Conservation (phyloP, 768 basidiomycete genomes). For the Lentinus tigrinus region DNA sequence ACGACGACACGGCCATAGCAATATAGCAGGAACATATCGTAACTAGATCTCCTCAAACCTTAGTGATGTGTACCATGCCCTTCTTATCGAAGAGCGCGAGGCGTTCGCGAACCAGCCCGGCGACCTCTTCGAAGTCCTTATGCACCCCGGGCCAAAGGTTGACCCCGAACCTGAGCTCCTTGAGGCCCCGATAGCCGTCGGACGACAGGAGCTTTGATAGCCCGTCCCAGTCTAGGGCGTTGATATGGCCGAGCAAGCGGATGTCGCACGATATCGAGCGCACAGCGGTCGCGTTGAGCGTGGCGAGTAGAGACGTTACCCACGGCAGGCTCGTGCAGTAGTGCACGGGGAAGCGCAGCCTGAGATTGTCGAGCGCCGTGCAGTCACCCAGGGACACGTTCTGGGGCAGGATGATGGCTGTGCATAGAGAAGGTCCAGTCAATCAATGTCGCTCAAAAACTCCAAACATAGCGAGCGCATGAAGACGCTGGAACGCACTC, state of each 20-base stretch:
- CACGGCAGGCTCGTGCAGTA: constrained; percentile 19
- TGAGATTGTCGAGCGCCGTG: constrained; percentile 16
- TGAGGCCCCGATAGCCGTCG: constrained; percentile 7
- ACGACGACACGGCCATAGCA: neutral
- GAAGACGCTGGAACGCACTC: constrained; percentile 4
- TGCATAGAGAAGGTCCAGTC: neutral
- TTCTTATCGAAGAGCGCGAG: constrained; percentile 17
- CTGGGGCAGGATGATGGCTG: constrained; percentile 21
- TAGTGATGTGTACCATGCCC: constrained; percentile 13
- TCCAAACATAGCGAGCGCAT: too few relatives aligned
- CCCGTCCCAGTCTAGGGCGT: constrained; percentile 24
- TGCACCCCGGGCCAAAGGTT: constrained; percentile 22
- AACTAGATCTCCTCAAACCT: neutral
- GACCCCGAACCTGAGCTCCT: constrained; percentile 14
- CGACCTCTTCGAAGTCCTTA: constrained; percentile 10
- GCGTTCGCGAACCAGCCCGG: constrained; percentile 9
- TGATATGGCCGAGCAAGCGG: constrained; percentile 24
- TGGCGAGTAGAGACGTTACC: constrained; percentile 19
- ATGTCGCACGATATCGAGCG: constrained; percentile 20
- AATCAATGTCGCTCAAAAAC: neutral
- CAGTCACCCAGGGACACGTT: constrained; percentile 20
- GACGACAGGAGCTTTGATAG: constrained; percentile 12
- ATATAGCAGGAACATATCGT: neutral
- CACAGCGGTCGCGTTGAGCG: constrained; percentile 13
- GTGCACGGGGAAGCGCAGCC: constrained; percentile 20